A percentile compares a stretch with the other conserved stretches of the same genome.
Conservation (phyloP, 129 eudicot genomes). For the Flaveria brownii region DNA sequence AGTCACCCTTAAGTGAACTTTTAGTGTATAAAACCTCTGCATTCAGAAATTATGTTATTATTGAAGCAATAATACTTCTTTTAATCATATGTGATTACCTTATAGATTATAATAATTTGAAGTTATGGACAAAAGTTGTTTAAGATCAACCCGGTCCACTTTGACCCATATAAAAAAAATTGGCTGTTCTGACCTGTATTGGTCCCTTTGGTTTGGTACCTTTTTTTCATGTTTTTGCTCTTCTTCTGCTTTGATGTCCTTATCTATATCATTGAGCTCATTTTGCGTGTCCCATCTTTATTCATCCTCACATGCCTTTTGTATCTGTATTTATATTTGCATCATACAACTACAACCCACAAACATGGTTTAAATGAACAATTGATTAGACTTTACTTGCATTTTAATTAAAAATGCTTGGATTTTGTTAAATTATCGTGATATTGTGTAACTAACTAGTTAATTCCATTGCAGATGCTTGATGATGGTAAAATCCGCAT, state of each 20-base stretch:
- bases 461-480: slow-evolving; percentile 27
- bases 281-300: too few species aligned
- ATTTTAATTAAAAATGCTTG: background rate
- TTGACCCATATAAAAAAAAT: background rate
- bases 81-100: background rate
- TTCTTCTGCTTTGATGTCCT: background rate
- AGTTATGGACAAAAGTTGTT: background rate
- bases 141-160: background rate
- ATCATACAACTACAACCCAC: background rate
- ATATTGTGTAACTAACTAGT: slow-evolving; percentile 15
- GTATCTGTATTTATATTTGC: background rate
- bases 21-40: background rate
- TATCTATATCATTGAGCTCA: background rate
- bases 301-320: background rate
- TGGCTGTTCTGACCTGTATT: background rate
- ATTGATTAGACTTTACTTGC: background rate
- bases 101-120: background rate
- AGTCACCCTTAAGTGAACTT: background rate
- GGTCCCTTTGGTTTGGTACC: background rate
- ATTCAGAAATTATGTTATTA: background rate
- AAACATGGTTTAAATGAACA: background rate
- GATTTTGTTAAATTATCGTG: background rate
- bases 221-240: background rate
- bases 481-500: slow-evolving; percentile 6
- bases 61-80: background rate